Percentiles rank a stretch among this genome's conserved stretches.
Evolutionary conservation across 139 green algal species (phyloP).

Genomic region (Tetradesmus obliquus): DNA sequence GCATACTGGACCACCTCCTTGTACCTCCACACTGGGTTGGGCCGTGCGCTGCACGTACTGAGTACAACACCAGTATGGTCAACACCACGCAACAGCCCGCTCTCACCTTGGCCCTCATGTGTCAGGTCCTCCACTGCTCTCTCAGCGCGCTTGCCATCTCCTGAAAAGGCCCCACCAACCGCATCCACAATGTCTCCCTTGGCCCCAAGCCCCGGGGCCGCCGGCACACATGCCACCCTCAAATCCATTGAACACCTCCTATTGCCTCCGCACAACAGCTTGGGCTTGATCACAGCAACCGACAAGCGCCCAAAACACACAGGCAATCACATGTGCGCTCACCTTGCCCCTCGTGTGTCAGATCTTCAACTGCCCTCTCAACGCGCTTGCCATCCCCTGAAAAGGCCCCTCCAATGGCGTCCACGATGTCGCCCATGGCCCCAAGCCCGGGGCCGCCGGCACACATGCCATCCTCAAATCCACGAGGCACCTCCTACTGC

Average conservation of each 20-base stretch:
- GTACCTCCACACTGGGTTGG: too few species aligned
- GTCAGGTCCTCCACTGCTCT: slow-evolving; percentile 3
- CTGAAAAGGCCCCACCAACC: not conserved
- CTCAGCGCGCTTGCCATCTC: slow-evolving; percentile 9
- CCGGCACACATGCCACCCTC: not conserved
- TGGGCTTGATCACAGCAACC: too few species aligned
- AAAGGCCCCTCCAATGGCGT: not conserved
- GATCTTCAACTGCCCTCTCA: not conserved
- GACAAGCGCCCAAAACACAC: too few species aligned
- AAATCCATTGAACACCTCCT: too few species aligned
- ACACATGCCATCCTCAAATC: too few species aligned
- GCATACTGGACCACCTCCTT: too few species aligned
- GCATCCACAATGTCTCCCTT: slow-evolving; percentile 10
- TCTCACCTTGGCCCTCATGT: not conserved
- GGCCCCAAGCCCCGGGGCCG: not conserved
- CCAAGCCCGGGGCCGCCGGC: not conserved
- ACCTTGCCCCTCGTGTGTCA: not conserved
- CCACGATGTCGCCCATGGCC: slow-evolving; percentile 5
- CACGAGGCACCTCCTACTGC: too few species aligned
- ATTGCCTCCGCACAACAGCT: too few species aligned
- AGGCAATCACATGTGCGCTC: too few species aligned
- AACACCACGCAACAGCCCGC: too few species aligned
- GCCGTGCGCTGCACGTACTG: too few species aligned
- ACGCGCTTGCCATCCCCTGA: slow-evolving; percentile 3
- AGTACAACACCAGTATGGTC: too few species aligned